Evolutionary conservation across 1,284 basidiomycete genomes (phyloP).

Genomic region (Laetiporus sulphureus): DNA sequence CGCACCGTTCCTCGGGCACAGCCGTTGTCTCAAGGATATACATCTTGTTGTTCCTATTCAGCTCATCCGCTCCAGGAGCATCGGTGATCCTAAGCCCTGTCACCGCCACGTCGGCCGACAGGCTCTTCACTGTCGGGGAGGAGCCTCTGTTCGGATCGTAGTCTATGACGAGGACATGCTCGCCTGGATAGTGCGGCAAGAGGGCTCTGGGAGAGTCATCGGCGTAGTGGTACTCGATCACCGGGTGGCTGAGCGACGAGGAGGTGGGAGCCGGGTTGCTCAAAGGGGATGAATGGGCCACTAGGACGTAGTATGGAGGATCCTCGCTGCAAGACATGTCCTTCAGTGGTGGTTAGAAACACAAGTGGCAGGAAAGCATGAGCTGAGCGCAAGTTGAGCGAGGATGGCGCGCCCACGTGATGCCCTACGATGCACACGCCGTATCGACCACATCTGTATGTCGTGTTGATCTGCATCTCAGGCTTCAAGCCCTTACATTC

Average conservation of each 20-base stretch:
- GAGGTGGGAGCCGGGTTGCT: constrained; percentile 53
- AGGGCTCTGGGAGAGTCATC: constrained; percentile 64
- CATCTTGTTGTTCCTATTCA: constrained; percentile 55
- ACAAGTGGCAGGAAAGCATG: no score
- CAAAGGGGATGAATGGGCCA: constrained; percentile 36
- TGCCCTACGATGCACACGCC: no score
- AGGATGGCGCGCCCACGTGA: no score
- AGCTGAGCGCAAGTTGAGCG: no score
- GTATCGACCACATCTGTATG: no score
- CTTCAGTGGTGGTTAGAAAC: neutral
- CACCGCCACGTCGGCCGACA: constrained; percentile 53
- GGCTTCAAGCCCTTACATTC: no score
- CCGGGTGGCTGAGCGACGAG: constrained; percentile 54
- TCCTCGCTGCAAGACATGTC: constrained; percentile 11
- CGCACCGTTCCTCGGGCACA: constrained; percentile 25
- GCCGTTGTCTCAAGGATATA: constrained; percentile 62
- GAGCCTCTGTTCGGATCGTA: constrained; percentile 37
- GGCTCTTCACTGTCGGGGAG: constrained; percentile 46
- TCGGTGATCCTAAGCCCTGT: constrained; percentile 56
- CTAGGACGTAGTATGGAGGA: constrained; percentile 53
- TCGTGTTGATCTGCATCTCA: no score
- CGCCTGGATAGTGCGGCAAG: constrained; percentile 48
- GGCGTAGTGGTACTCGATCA: constrained; percentile 74
- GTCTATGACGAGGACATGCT: constrained; percentile 68
- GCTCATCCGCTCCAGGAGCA: constrained; percentile 62